Base-by-base conservation (phyloP, 768 basidiomycete genomes). In the Candolleomyces aberdarensis region DNA sequence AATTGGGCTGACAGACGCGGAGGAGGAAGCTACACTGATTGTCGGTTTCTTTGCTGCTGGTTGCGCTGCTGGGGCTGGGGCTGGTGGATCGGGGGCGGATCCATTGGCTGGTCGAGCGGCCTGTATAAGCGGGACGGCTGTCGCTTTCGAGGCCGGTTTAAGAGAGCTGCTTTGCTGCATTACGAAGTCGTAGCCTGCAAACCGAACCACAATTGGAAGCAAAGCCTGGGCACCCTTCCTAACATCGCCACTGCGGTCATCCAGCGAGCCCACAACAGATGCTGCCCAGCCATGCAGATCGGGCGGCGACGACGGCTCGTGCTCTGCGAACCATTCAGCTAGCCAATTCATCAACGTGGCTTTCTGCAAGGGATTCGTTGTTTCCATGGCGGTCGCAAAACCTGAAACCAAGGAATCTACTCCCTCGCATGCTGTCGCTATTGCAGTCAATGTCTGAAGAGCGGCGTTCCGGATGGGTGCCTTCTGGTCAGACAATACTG, bases 401-500 rank as follows among this genome's bases (percentile, higher is more conserved):
- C 91, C 89, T 57, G 84, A 73, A 32, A 91, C 83, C 83, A 99
- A 85, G 2, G 85, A 76, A 19, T 98, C 97, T 17, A 98, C 65
- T 11, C 91, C 87, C 50, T 92, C 93, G 65, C 91, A 91, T 6
- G 91, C 92, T 5, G 83, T 84, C 10, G 89, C 89, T 56, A 98
- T 95, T 14, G 92, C 86, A 15, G 87, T 84, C 65, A 99, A 76
- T 1, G 94, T 86, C 60, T 88, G 83, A 15, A 92, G 68, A 36
- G 87, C 97, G 40, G 91, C 87, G 5, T 84, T 75, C 54, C 97
- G 88, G 51, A 93, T 89, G 19, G 86, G 87, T 8, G 91, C 87
- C 73, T 98, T 98, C 71, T 96, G 94, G 71, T 99, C 97, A 5
- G 96, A 83, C 10, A 98, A 83, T 10, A 94, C 94, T 6, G 88